These are phyloP conservation scores for Cercospora zeae-maydis DNA, from an alignment of 2,329 filamentous ascomycete species.

Conservation along the genomic window DNA sequence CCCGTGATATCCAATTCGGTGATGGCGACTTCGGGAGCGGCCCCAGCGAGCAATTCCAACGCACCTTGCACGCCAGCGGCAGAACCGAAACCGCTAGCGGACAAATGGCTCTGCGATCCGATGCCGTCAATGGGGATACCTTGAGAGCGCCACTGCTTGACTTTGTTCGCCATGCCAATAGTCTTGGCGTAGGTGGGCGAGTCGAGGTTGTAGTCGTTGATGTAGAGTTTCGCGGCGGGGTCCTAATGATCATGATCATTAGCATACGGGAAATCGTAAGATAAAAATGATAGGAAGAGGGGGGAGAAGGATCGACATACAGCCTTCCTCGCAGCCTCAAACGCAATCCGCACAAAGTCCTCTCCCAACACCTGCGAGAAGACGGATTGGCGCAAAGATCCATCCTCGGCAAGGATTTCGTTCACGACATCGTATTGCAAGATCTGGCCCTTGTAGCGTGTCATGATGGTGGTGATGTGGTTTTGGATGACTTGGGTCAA, in stretches of 20 bases:
- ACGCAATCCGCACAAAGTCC: conserved; percentile 66
- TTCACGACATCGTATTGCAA: conserved; percentile 60
- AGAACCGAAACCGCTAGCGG: conserved; percentile 42
- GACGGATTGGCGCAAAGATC: conserved; percentile 64
- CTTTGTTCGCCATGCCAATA: conserved; percentile 50
- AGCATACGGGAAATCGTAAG: background rate
- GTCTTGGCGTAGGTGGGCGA: conserved; percentile 57
- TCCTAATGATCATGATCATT: conserved; percentile 41
- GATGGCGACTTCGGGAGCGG: conserved; percentile 57
- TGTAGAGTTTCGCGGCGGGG: conserved; percentile 66
- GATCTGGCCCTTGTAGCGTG: conserved; percentile 61
- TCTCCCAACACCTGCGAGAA: conserved; percentile 68
- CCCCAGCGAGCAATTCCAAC: conserved; percentile 50
- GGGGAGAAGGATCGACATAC: background rate
- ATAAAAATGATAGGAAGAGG: background rate
- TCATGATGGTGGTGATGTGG: conserved; percentile 58
- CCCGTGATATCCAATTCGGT: conserved; percentile 66
- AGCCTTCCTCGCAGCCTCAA: conserved; percentile 62
- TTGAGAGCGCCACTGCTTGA: conserved; percentile 60
- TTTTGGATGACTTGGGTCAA: conserved; percentile 57
- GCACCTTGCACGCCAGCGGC: conserved; percentile 39
- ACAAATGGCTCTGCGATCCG: conserved; percentile 57
- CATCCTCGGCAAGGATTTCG: conserved; percentile 54
- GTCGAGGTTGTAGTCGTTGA: conserved; percentile 68
- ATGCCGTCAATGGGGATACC: conserved; percentile 66